Evolutionary conservation across 2,329 filamentous ascomycete species (phyloP).

Genomic region (Diaporthe eres): DNA sequence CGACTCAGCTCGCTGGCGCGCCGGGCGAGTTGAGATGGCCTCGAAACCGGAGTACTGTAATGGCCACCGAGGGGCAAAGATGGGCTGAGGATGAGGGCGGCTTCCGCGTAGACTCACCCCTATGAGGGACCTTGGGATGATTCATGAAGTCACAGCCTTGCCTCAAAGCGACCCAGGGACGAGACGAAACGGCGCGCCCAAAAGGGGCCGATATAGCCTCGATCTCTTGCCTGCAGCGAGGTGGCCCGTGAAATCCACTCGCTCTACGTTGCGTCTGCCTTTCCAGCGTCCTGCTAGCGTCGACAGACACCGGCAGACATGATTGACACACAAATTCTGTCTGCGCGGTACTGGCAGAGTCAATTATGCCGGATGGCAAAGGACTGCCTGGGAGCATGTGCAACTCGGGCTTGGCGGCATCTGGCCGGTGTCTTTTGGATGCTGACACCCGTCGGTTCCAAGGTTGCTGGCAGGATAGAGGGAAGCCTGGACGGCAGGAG

Average conservation of each 20-base stretch:
- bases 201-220: slow-evolving; percentile 19
- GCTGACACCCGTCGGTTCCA: slow-evolving; percentile 25
- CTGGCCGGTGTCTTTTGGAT: slow-evolving; percentile 19
- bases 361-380: background rate
- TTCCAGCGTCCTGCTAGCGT: background rate
- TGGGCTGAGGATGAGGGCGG: slow-evolving; percentile 24
- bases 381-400: background rate
- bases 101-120: slow-evolving; percentile 16
- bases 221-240: slow-evolving; percentile 8
- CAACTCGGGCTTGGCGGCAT: slow-evolving; percentile 7
- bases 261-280: background rate
- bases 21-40: slow-evolving; percentile 26
- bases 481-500: background rate
- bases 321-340: background rate
- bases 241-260: background rate
- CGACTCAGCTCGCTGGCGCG: slow-evolving; percentile 2
- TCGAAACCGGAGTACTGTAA: slow-evolving; percentile 27
- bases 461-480: background rate
- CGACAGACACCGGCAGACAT: background rate
- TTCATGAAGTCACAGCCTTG: slow-evolving; percentile 22
- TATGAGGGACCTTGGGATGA: slow-evolving; percentile 12
- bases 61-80: slow-evolving; percentile 15
- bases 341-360: background rate
- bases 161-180: slow-evolving; percentile 23
- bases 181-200: slow-evolving; percentile 4